phyloP scores from a whole-genome alignment of 2,329 filamentous ascomycete species.

The Ophiostoma quercus region DNA sequence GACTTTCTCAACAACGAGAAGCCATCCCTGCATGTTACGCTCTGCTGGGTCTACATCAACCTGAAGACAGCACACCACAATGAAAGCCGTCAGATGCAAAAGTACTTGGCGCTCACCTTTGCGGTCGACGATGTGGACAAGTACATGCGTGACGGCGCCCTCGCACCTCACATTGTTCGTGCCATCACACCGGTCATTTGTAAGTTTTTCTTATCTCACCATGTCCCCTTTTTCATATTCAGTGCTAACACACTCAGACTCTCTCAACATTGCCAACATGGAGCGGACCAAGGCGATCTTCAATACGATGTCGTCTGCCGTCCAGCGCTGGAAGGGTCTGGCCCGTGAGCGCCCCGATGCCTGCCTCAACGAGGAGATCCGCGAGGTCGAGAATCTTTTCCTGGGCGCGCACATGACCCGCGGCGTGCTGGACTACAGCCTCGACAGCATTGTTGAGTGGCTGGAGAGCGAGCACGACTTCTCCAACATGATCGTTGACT shows the following conservation, averaged over 20 bases:
- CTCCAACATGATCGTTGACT: background rate
- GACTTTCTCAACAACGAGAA: background rate
- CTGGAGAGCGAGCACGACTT: background rate
- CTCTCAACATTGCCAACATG: background rate
- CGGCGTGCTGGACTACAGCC: background rate
- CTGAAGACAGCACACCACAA: background rate
- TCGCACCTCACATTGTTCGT: background rate
- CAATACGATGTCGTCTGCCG: background rate
- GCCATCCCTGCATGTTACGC: background rate
- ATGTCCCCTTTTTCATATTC: background rate
- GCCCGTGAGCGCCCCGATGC: background rate
- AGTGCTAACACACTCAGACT: background rate
- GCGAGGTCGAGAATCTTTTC: background rate
- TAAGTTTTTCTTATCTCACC: background rate
- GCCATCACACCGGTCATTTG: background rate
- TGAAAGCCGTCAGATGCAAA: background rate
- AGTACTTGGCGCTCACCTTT: background rate
- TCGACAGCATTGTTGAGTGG: background rate
- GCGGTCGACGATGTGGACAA: background rate
- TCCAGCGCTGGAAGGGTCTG: background rate
- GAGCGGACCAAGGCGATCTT: background rate
- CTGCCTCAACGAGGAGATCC: background rate
- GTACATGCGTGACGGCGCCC: background rate
- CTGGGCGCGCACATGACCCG: background rate
- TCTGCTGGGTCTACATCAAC: constrained; percentile 5